Evolutionary conservation across 2,329 filamentous ascomycete genomes (phyloP), one percentile per base, ranked within the genome.

Genomic region (Aspergillus alliaceus): DNA sequence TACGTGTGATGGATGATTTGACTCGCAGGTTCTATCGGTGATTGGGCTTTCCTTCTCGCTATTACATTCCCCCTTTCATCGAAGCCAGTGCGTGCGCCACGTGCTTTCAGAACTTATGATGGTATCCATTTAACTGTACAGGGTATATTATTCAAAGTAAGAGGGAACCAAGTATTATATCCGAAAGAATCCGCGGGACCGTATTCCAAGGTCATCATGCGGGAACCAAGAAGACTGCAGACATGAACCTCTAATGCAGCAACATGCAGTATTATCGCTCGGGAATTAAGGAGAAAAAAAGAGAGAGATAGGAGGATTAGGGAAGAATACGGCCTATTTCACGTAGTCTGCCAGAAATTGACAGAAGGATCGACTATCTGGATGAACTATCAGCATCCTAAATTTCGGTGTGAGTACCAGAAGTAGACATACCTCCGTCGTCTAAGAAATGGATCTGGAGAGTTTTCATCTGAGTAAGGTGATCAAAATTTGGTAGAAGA

Each of bases 381-480:
- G 18, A 34, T 6, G n/a, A n/a, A 25, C 27, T 55, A 18, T 50
- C 14, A 29, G 8, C 24, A 15, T 22, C 9, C n/a, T 3, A 42
- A 18, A 6, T 47, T 51, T 53, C 40, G 24, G 46, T 22, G 27
- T 1, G 4, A 15, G 29, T 32, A 25, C n/a, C 9, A 2, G 39
- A 53, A 24, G 14, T 40, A 27, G 42, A 50, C 66, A 57, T 64
- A 76, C 75, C 75, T 51, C 70, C 56, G 47, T 75, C 68, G 40
- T 77, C 74, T 22, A 78, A 66, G 56, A 78, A 77, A 31, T 66
- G 60, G 40, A 78, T 71, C 44, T 71, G 66, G 39, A 78, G 48
- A 35, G 61, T 67, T 55, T 71, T 73, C 73, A 78, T 72, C 56
- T 74, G 65, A 8, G 73, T 59, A n/a, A 77, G 61, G 40, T 76